Evolutionary conservation across 2,329 filamentous ascomycete species (phyloP).

Genomic region (Fusarium fracticaudum): DNA sequence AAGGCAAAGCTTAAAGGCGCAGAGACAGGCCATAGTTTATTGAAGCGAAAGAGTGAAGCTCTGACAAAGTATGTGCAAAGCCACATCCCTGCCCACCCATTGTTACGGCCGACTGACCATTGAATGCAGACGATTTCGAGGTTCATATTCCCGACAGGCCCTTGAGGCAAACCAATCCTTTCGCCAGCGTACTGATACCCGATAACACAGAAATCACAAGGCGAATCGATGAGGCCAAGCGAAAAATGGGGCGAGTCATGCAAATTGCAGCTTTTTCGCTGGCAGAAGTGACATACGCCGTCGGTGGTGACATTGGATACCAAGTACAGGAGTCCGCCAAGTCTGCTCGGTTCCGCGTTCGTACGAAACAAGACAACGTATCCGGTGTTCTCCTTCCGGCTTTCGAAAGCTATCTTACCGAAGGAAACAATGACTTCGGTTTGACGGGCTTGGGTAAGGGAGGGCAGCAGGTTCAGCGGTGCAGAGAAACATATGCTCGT

Average conservation of each 20-base stretch:
- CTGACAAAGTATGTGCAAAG: conserved; percentile 81
- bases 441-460: conserved; percentile 96
- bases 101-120: conserved; percentile 2
- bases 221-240: conserved; percentile 97
- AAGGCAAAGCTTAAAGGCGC: conserved; percentile 97
- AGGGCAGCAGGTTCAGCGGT: conserved; percentile 95
- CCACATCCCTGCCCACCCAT: neutral
- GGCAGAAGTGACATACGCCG: conserved; percentile 96
- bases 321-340: conserved; percentile 97
- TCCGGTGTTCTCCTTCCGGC: conserved; percentile 93
- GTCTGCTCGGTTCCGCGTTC: conserved; percentile 89
- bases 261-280: conserved; percentile 98
- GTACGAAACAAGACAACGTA: conserved; percentile 97
- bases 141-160: conserved; percentile 53
- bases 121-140: conserved; percentile 83
- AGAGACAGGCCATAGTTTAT: conserved; percentile 88
- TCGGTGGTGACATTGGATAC: conserved; percentile 94
- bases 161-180: neutral
- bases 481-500: conserved; percentile 93
- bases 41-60: conserved; percentile 98
- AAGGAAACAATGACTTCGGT: conserved; percentile 94
- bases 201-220: conserved; percentile 81
- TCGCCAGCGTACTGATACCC: conserved; percentile 24
- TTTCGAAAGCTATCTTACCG: conserved; percentile 90
- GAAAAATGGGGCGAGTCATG: conserved; percentile 99